A percentile compares a stretch with the other conserved stretches of the same genome.
Conservation (phyloP, 352 stramenopile species). For the Globisporangium sylvaticum region DNA sequence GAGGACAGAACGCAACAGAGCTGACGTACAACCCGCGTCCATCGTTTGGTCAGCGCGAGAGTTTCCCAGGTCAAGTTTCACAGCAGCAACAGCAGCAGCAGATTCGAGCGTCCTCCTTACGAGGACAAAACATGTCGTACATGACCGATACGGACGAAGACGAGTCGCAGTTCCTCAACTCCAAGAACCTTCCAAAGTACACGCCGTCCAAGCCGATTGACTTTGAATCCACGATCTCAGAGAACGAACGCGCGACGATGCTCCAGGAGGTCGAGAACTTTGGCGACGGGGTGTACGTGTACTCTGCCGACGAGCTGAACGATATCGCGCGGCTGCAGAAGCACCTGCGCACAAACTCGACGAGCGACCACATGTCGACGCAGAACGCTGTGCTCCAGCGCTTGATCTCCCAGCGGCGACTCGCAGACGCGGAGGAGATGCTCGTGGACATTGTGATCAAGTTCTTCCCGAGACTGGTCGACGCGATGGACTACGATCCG, state of each 20-base stretch:
- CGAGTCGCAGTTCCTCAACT: constrained; percentile 6
- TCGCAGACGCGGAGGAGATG: constrained; percentile 54
- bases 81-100: background rate
- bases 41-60: constrained; percentile 2
- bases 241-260: constrained; percentile 51
- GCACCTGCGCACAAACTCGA: constrained; percentile 34
- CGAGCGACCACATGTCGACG: background rate
- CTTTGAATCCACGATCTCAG: constrained; percentile 42
- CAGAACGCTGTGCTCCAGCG: constrained; percentile 25
- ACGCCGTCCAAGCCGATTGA: constrained; percentile 34
- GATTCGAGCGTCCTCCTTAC: constrained; percentile 2
- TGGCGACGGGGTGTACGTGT: constrained; percentile 63
- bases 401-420: constrained; percentile 31
- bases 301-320: constrained; percentile 70
- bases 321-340: constrained; percentile 53
- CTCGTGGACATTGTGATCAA: constrained; percentile 58
- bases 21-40: constrained; percentile 11
- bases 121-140: constrained; percentile 1
- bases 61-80: background rate
- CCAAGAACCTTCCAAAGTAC: constrained; percentile 24
- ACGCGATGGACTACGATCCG: constrained; percentile 81
- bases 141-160: constrained; percentile 10
- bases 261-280: constrained; percentile 66
- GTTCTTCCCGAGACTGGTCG: constrained; percentile 62
- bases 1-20: constrained; percentile 12